Percentiles rank a stretch among this genome's conserved stretches.
phyloP scores from a whole-genome alignment of 2,329 filamentous ascomycete species.

The Juglanconis sp. region DNA sequence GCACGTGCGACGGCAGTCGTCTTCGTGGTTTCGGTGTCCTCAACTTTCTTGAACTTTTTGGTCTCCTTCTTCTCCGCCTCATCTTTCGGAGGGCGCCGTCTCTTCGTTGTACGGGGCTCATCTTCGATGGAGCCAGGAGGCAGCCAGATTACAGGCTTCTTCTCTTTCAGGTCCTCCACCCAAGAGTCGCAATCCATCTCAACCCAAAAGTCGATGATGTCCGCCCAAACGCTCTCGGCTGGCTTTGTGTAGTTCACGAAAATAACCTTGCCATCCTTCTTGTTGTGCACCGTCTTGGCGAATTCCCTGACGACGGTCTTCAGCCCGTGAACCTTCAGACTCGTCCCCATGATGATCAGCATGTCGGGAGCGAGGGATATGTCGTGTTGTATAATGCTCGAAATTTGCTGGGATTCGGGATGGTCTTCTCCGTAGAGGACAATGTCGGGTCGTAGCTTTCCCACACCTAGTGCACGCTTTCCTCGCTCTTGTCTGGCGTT shows the following conservation, averaged over 20 bases:
- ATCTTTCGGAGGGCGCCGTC: slow-evolving; percentile 29
- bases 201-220: slow-evolving; percentile 71
- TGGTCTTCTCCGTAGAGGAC: slow-evolving; percentile 74
- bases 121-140: slow-evolving; percentile 42
- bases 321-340: slow-evolving; percentile 66
- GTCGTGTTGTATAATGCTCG: slow-evolving; percentile 66
- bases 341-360: slow-evolving; percentile 68
- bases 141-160: slow-evolving; percentile 59
- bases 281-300: slow-evolving; percentile 66
- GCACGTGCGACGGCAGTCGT: not conserved
- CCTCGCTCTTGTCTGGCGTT: slow-evolving; percentile 61
- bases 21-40: slow-evolving; percentile 25
- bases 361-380: slow-evolving; percentile 62
- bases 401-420: slow-evolving; percentile 65
- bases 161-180: slow-evolving; percentile 60
- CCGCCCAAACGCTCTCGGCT: slow-evolving; percentile 68
- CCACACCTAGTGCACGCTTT: slow-evolving; percentile 64
- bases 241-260: slow-evolving; percentile 74
- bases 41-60: slow-evolving; percentile 30
- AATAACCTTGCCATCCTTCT: slow-evolving; percentile 61
- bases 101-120: slow-evolving; percentile 33
- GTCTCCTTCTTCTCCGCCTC: slow-evolving; percentile 21
- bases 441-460: slow-evolving; percentile 68
- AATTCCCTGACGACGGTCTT: slow-evolving; percentile 71
- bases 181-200: slow-evolving; percentile 74